Conservation (phyloP, 164 flowering plant species). For the Stephania japonica region DNA sequence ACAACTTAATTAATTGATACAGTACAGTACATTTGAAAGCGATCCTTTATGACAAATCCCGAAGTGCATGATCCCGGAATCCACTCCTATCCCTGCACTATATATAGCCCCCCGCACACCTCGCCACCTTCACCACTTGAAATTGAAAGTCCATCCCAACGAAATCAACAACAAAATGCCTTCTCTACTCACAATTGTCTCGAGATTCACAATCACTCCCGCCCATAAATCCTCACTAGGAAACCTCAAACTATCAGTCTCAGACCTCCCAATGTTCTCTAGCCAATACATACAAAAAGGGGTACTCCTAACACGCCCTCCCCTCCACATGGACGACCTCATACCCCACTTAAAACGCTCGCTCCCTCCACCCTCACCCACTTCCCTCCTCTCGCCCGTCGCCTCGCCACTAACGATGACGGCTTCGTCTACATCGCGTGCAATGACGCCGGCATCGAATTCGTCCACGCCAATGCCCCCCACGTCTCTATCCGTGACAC, state of each 20-base stretch:
- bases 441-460: slow-evolving; percentile 68
- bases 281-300: slow-evolving; percentile 93
- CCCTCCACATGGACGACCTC: slow-evolving; percentile 28
- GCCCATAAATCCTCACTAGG: slow-evolving; percentile 22
- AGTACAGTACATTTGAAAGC: background rate
- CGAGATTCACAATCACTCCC: slow-evolving; percentile 49
- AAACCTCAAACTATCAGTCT: slow-evolving; percentile 56
- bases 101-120: slow-evolving; percentile 2
- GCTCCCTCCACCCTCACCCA: slow-evolving; percentile 54
- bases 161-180: slow-evolving; percentile 32
- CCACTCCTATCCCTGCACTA: background rate
- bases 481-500: slow-evolving; percentile 28
- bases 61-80: slow-evolving; percentile 25
- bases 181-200: slow-evolving; percentile 30
- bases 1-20: background rate
- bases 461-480: slow-evolving; percentile 46
- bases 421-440: slow-evolving; percentile 56
- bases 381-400: slow-evolving; percentile 82
- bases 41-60: background rate
- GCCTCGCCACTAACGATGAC: slow-evolving; percentile 41
- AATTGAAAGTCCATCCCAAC: too few relatives aligned
- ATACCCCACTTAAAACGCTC: slow-evolving; percentile 36
- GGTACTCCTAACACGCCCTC: slow-evolving; percentile 43
- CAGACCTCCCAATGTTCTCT: slow-evolving; percentile 93
- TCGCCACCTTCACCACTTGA: background rate